A percentile compares a stretch with the other conserved stretches of the same genome.
Conservation (phyloP, 805 yeast genomes). For the Hermanozyma aechmeae region DNA sequence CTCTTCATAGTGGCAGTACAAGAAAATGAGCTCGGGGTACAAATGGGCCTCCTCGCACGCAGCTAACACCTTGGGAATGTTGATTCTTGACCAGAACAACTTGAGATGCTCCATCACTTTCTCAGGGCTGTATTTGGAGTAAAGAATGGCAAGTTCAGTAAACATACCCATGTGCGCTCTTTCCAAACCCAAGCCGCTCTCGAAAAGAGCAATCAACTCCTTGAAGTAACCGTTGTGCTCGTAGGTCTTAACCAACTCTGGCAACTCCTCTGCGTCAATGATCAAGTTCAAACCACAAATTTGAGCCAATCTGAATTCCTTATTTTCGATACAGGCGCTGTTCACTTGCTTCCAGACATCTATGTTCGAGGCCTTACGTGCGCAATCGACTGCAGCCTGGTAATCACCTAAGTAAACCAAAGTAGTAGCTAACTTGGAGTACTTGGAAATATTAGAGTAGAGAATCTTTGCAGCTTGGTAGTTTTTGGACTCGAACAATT, state of each 20-base stretch:
- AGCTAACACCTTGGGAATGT: slow-evolving; percentile 92
- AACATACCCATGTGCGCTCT: slow-evolving; percentile 99
- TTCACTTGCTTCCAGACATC: slow-evolving; percentile 97
- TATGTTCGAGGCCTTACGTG: slow-evolving; percentile 91
- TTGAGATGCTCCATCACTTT: slow-evolving; percentile 94
- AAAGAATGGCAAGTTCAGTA: slow-evolving; percentile 86
- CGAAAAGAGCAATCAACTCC: slow-evolving; percentile 85
- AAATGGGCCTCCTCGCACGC: slow-evolving; percentile 91
- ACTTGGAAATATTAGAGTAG: slow-evolving; percentile 79
- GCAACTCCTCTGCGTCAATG: slow-evolving; percentile 94
- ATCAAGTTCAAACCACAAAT: slow-evolving; percentile 96
- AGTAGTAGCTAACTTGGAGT: slow-evolving; percentile 94
- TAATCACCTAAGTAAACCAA: slow-evolving; percentile 86
- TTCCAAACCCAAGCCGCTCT: slow-evolving; percentile 91
- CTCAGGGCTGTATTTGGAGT: slow-evolving; percentile 83
- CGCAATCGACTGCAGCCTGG: slow-evolving; percentile 97
- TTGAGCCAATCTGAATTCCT: slow-evolving; percentile 94
- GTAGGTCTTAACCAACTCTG: slow-evolving; percentile 78
- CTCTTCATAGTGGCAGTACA: slow-evolving; percentile 97
- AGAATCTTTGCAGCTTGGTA: slow-evolving; percentile 90
- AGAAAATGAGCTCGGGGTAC: slow-evolving; percentile 93
- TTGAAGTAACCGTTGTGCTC: slow-evolving; percentile 87
- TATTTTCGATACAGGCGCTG: slow-evolving; percentile 90
- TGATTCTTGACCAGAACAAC: slow-evolving; percentile 95
- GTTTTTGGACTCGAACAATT: slow-evolving; percentile 67